Percentiles rank a stretch among this genome's conserved stretches.
phyloP scores from a whole-genome alignment of 345 rosid genomes.

The Linum usitatissimum region DNA sequence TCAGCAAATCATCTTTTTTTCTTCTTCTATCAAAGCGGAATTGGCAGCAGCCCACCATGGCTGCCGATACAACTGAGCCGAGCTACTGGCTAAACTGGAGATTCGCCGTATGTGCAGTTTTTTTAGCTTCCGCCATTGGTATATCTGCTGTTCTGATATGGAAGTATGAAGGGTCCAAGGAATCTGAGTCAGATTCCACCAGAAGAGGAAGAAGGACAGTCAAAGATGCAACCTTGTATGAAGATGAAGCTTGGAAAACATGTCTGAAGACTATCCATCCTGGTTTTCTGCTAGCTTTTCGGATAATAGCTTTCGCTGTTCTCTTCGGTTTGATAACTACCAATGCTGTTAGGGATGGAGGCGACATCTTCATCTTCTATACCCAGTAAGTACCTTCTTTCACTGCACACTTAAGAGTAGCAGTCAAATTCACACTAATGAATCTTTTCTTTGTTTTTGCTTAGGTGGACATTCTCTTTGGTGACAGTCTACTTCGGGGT shows the following conservation, averaged over 20 bases:
- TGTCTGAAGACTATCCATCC: conserved; percentile 54
- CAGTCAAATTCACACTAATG: neutral
- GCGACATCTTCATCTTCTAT: conserved; percentile 69
- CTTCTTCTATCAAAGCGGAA: conserved; percentile 23
- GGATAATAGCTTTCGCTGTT: conserved; percentile 43
- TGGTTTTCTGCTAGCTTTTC: conserved; percentile 55
- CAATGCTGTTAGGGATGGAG: conserved; percentile 44
- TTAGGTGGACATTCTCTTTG: conserved; percentile 90
- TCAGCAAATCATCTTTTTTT: neutral
- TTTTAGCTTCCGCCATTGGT: conserved; percentile 32
- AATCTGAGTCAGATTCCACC: conserved; percentile 16
- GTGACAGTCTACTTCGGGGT: conserved; percentile 87
- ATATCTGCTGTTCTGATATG: conserved; percentile 50
- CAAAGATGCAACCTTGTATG: conserved; percentile 27
- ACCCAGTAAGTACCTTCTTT: conserved; percentile 67
- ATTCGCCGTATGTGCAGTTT: conserved; percentile 53
- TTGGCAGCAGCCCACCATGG: conserved; percentile 46
- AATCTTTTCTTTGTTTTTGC: neutral
- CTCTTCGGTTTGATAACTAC: conserved; percentile 49
- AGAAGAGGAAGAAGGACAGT: conserved; percentile 29
- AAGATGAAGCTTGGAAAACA: conserved; percentile 74
- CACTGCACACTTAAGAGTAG: neutral
- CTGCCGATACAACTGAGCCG: conserved; percentile 48
- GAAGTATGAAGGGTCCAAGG: conserved; percentile 53
- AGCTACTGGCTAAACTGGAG: conserved; percentile 93